Conservation (phyloP, 2,329 filamentous ascomycete genomes). For the Coleophoma cylindrospora region DNA sequence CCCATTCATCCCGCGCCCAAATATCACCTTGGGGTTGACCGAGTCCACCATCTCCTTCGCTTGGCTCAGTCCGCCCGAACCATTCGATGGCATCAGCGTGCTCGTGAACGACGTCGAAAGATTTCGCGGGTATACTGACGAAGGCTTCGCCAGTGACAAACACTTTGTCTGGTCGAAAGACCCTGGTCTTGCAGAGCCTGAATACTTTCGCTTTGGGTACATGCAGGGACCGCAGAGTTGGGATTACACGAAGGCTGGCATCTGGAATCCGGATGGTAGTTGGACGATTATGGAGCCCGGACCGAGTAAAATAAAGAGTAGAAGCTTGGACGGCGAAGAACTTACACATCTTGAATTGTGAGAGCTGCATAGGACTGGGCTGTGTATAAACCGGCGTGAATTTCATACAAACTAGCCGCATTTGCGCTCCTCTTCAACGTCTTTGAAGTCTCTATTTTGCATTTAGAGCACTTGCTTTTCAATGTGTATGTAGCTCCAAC, state of each 20-base stretch:
- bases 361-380: too few species aligned
- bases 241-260: conserved; percentile 73
- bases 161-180: conserved; percentile 57
- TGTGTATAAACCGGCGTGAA: too few species aligned
- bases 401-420: too few species aligned
- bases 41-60: conserved; percentile 28
- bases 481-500: too few species aligned
- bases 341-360: not conserved
- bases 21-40: conserved; percentile 45
- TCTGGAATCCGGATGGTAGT: conserved; percentile 57
- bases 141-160: conserved; percentile 35
- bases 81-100: conserved; percentile 72
- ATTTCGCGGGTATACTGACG: conserved; percentile 66
- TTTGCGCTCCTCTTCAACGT: too few species aligned
- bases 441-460: too few species aligned
- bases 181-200: conserved; percentile 40
- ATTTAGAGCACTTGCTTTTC: too few species aligned
- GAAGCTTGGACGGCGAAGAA: conserved; percentile 13
- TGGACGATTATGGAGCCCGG: conserved; percentile 57
- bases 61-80: conserved; percentile 35
- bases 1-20: conserved; percentile 43
- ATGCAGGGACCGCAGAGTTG: conserved; percentile 59
- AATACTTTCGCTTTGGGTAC: conserved; percentile 76
- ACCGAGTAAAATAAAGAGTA: conserved; percentile 23
- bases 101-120: conserved; percentile 84